These are phyloP conservation scores for Aspergillus asperescens DNA, from an alignment of 495 filamentous ascomycete genomes.

Conservation along the genomic window DNA sequence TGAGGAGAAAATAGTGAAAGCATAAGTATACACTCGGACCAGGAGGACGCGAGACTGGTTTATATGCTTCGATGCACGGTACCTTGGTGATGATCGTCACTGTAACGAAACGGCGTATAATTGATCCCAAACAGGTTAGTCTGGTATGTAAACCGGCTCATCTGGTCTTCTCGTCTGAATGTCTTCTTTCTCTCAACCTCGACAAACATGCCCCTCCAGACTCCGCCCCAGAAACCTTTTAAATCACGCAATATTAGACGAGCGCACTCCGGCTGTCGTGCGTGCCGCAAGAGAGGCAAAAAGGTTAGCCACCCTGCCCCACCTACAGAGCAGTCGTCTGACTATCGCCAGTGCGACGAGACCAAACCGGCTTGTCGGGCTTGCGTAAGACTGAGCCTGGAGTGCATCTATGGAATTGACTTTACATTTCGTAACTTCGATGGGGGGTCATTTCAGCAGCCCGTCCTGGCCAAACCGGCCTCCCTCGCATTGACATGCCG, in stretches of 20 bases:
- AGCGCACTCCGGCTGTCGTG: constrained; percentile 6
- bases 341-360: constrained; percentile 11
- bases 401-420: constrained; percentile 13
- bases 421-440: constrained; percentile 3
- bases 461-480: no score
- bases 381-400: constrained; percentile 9
- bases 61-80: no score
- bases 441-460: not conserved
- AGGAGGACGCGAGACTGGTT: no score
- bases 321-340: not conserved
- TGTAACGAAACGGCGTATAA: not conserved
- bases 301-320: not conserved
- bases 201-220: not conserved
- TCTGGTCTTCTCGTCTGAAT: no score
- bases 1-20: no score
- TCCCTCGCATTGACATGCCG: no score
- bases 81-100: no score
- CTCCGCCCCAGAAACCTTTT: not conserved
- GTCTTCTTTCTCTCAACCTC: not conserved
- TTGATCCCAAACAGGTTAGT: not conserved
- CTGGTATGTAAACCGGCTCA: no score
- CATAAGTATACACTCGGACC: no score
- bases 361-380: constrained; percentile 11
- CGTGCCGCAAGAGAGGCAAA: constrained; percentile 14
- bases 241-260: constrained; percentile 3